Evolutionary conservation across 768 basidiomycete genomes (phyloP).

Genomic region (Tylopilus sp.): DNA sequence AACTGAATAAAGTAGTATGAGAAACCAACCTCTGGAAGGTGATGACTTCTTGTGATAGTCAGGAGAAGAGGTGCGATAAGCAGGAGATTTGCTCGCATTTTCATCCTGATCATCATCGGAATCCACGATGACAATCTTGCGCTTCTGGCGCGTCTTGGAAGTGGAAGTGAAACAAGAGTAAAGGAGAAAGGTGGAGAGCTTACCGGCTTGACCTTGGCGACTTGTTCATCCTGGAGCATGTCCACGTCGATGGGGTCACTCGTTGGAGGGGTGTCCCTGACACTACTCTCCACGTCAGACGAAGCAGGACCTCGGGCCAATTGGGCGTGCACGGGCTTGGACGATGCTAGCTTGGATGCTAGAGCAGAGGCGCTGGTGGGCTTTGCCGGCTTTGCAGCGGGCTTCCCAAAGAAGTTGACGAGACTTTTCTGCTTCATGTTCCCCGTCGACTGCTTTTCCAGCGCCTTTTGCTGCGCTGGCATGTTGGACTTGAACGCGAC

Average conservation of each 20-base stretch:
- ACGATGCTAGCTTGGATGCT: constrained; percentile 30
- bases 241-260: constrained; percentile 79
- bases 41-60: constrained; percentile 25
- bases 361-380: constrained; percentile 35
- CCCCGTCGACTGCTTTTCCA: constrained; percentile 41
- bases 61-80: constrained; percentile 28
- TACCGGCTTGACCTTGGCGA: constrained; percentile 41
- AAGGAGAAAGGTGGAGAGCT: constrained; percentile 9
- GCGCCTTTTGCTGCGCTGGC: constrained; percentile 11
- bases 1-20: not conserved
- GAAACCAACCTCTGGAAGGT: constrained; percentile 24
- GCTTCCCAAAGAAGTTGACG: constrained; percentile 60
- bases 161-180: not conserved
- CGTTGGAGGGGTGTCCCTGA: constrained; percentile 64
- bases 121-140: constrained; percentile 65
- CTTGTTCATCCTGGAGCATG: constrained; percentile 49
- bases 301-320: constrained; percentile 37
- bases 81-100: constrained; percentile 10
- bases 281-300: constrained; percentile 48
- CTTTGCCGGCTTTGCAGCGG: constrained; percentile 12
- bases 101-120: constrained; percentile 60
- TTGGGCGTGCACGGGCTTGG: constrained; percentile 36
- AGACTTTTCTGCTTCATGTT: constrained; percentile 70
- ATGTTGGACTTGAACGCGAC: constrained; percentile 14
- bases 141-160: constrained; percentile 48